These are phyloP conservation scores for Penicillium coffeae DNA, from an alignment of 495 filamentous ascomycete genomes.

Conservation along the genomic window DNA sequence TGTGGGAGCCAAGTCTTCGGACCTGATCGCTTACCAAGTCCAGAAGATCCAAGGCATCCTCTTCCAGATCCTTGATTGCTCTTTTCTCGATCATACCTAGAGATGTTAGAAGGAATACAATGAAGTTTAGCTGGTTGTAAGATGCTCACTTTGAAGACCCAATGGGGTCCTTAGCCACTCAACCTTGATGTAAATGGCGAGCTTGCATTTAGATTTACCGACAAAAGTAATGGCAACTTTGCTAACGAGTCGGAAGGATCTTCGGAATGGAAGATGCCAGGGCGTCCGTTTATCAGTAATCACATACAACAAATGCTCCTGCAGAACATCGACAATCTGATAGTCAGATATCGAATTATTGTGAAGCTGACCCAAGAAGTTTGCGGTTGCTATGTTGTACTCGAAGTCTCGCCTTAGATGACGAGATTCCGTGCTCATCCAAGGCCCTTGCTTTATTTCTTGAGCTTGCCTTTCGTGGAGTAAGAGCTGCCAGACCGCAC, in stretches of 20 bases:
- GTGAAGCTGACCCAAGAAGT: slow-evolving; percentile 58
- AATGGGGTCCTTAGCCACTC: slow-evolving; percentile 72
- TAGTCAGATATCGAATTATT: slow-evolving; percentile 66
- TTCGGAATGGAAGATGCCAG: slow-evolving; percentile 81
- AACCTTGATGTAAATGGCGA: slow-evolving; percentile 81
- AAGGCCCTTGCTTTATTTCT: slow-evolving; percentile 80
- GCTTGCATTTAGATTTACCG: slow-evolving; percentile 85
- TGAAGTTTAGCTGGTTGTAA: not conserved
- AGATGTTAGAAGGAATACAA: slow-evolving; percentile 4
- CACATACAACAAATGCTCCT: slow-evolving; percentile 95
- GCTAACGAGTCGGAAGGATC: slow-evolving; percentile 76
- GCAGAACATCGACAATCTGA: slow-evolving; percentile 86
- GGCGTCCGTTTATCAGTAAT: slow-evolving; percentile 83
- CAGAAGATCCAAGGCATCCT: slow-evolving; percentile 79
- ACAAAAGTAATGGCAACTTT: slow-evolving; percentile 94
- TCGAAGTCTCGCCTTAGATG: slow-evolving; percentile 72
- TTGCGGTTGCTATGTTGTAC: slow-evolving; percentile 67
- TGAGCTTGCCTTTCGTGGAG: slow-evolving; percentile 76
- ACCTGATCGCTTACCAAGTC: slow-evolving; percentile 88
- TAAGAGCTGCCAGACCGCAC: slow-evolving; percentile 85
- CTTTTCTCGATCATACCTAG: slow-evolving; percentile 69
- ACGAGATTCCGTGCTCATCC: slow-evolving; percentile 64
- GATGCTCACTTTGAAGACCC: slow-evolving; percentile 54
- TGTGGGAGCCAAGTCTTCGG: slow-evolving; percentile 68
- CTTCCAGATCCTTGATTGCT: slow-evolving; percentile 73